These are phyloP conservation scores for Pseudognaphalium luteoalbum DNA, from an alignment of 129 eudicot genomes.

Conservation along the genomic window DNA sequence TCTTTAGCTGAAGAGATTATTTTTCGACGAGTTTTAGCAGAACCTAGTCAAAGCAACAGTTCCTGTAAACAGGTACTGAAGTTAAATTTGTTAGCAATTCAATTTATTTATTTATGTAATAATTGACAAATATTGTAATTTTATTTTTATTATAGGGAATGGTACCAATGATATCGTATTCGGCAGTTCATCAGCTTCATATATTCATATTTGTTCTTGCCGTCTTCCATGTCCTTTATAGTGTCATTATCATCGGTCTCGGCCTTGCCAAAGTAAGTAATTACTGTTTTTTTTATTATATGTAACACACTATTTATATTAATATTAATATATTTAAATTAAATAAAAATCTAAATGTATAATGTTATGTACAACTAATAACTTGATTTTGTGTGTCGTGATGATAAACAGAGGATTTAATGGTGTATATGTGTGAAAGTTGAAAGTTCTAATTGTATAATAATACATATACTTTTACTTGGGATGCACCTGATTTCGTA, in stretches of 20 bases:
- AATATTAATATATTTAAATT: neutral
- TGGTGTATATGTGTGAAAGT: too few relatives aligned
- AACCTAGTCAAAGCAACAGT: neutral
- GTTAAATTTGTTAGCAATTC: neutral
- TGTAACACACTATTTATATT: too few relatives aligned
- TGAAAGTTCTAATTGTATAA: too few relatives aligned
- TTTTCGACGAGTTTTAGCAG: slow-evolving; percentile 52
- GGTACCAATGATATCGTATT: slow-evolving; percentile 60
- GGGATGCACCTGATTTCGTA: too few relatives aligned
- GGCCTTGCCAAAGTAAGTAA: slow-evolving; percentile 74
- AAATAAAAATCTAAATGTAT: too few relatives aligned
- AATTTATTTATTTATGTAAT: neutral
- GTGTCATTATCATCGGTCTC: slow-evolving; percentile 54
- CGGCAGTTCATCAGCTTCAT: slow-evolving; percentile 73
- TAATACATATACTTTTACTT: too few relatives aligned
- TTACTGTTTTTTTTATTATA: neutral
- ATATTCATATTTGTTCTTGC: slow-evolving; percentile 80
- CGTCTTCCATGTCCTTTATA: slow-evolving; percentile 66
- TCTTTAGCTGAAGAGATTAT: slow-evolving; percentile 45
- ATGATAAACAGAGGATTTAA: too few relatives aligned
- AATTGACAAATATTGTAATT: too few relatives aligned
- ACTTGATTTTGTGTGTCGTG: too few relatives aligned
- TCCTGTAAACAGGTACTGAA: slow-evolving; percentile 16
- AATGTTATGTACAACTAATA: too few relatives aligned
- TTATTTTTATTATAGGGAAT: slow-evolving; percentile 36